Base-by-base conservation (phyloP, 1,284 basidiomycete species). In the Melanopsichium pennsylvanicum region DNA sequence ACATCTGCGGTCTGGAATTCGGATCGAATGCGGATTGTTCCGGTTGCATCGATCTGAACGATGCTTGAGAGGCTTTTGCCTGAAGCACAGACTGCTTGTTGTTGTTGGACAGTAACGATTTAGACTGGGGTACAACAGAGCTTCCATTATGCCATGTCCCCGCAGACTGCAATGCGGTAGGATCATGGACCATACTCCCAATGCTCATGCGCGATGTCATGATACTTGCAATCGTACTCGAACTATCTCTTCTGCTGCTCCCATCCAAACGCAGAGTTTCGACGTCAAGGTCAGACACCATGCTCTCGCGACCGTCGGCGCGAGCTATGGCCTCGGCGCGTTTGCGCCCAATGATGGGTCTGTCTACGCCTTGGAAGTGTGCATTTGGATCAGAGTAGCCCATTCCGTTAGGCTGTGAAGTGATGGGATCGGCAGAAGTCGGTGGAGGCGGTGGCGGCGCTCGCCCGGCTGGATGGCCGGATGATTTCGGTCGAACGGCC, bases 201-300 rank as follows among this genome's bases (percentile, higher is more conserved):
- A 71, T 35, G 39, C 57, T 59, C 60, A 73, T 62, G 29, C 66
- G 55, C 32, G 52, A 62, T 19, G 41, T 69, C 37, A 63, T 60
- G 23, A 70, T 32, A 37, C 55, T 72, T 13, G 36, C 63, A 27
- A 76, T 63, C 15, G 76, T 74, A 40, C 72, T 76, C 5, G 50
- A 47, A 40, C 76, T 76, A 31, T 67, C 70, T 11, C 74, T 41
- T 22, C 75, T 61, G 33, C 69, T 72, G 58, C 72, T 71, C 8
- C 57, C 73, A 31, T 76, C 74, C 18, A 78, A 56, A 3, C 74
- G 62, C 34, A 78, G 47, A 29, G 74, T 78, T 51, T 78, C 76
- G 34, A 78, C 76, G 32, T 78, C 76, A 26, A 78, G 69, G 32
- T 78, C 76, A 6, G 76, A 78, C 4, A 76, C 67, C 54, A 78